These are phyloP conservation scores for Thuidium tamariscinum DNA, from an alignment of 225 moss, liverwort and hornwort species.

Conservation along the genomic window DNA sequence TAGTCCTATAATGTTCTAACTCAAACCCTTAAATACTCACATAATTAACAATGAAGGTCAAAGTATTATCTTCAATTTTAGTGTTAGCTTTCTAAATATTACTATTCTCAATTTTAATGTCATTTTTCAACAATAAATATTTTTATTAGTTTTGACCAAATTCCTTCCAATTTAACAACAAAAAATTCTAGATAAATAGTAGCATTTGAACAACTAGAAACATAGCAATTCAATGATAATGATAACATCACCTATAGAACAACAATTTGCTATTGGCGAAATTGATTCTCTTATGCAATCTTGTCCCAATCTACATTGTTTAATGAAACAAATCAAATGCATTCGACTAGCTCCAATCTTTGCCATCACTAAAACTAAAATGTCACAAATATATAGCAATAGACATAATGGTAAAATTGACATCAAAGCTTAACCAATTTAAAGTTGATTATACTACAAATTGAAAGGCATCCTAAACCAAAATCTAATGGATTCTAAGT, in stretches of 20 bases:
- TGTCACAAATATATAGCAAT: neutral
- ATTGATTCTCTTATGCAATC: neutral
- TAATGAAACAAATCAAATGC: neutral
- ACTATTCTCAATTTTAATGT: neutral
- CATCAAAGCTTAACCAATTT: neutral
- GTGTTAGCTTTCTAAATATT: too few relatives aligned
- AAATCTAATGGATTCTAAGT: neutral
- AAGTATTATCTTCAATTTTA: neutral
- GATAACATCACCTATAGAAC: neutral
- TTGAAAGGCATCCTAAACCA: neutral
- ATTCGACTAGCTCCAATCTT: neutral
- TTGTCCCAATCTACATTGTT: neutral
- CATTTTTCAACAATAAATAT: too few relatives aligned
- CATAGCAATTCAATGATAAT: neutral
- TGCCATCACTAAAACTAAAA: neutral
- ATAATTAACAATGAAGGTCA: neutral
- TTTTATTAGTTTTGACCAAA: neutral
- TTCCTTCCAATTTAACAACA: neutral
- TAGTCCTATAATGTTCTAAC: neutral
- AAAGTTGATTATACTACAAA: neutral
- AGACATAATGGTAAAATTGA: neutral
- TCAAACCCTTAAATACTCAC: neutral
- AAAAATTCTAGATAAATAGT: neutral
- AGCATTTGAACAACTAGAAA: neutral
- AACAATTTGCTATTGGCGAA: neutral